Evolutionary conservation across 768 basidiomycete species (phyloP).

Genomic region (Macrolepiota fuliginosa): DNA sequence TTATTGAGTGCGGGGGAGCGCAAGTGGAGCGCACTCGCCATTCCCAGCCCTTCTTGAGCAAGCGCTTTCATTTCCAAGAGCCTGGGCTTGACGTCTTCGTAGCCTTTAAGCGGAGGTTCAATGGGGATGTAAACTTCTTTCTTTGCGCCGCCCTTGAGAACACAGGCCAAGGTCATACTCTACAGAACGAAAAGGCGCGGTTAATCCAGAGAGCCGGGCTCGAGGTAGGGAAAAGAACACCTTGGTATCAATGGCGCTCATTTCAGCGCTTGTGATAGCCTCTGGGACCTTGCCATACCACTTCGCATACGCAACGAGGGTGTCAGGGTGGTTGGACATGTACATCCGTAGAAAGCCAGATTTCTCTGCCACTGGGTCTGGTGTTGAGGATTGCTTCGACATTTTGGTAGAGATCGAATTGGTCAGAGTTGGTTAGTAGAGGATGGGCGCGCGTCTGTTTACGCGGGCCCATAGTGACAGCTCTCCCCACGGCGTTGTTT

Average conservation of each 20-base stretch:
- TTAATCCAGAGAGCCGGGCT: not conserved
- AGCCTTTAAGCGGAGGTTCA: conserved; percentile 69
- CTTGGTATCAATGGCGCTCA: conserved; percentile 68
- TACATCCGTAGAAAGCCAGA: conserved; percentile 79
- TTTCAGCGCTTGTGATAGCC: conserved; percentile 59
- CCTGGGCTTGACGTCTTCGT: conserved; percentile 82
- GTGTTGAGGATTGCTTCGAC: not conserved
- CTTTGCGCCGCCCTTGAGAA: conserved; percentile 43
- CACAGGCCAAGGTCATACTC: conserved; percentile 73
- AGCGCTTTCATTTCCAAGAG: conserved; percentile 77
- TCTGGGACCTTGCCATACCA: conserved; percentile 66
- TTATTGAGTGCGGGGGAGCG: not conserved
- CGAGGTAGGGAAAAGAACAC: conserved; percentile 30
- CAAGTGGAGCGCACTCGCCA: conserved; percentile 44
- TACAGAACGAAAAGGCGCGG: conserved; percentile 21
- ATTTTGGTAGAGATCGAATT: not conserved
- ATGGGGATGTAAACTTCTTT: conserved; percentile 56
- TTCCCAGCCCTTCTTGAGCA: conserved; percentile 77
- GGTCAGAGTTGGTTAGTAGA: not conserved
- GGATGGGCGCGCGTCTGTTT: too few species aligned
- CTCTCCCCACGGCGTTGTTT: too few species aligned
- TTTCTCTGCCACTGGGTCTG: conserved; percentile 73
- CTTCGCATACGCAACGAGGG: conserved; percentile 80
- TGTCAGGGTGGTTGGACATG: conserved; percentile 83
- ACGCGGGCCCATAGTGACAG: too few species aligned